These are phyloP conservation scores for Nigrograna mackinnonii DNA, from an alignment of 2,329 filamentous ascomycete genomes.

Conservation along the genomic window DNA sequence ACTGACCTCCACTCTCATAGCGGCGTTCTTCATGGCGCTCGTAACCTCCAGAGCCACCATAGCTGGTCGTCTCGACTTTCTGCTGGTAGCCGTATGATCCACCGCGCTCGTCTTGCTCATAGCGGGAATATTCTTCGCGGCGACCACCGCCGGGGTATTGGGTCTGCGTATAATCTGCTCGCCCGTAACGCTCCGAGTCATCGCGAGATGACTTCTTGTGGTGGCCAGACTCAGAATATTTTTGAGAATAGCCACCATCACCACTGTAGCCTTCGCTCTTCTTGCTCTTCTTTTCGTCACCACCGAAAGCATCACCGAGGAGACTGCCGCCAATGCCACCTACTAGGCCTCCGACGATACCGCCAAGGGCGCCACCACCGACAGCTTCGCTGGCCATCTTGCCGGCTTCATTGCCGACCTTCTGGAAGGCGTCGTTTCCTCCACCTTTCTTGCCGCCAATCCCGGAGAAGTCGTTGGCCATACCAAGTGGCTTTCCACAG, in stretches of 20 bases:
- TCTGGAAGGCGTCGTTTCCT: slow-evolving; percentile 30
- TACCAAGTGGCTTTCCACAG: slow-evolving; percentile 77
- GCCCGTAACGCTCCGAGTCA: slow-evolving; percentile 58
- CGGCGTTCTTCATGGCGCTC: slow-evolving; percentile 62
- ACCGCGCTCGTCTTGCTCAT: slow-evolving; percentile 56
- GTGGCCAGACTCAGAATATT: slow-evolving; percentile 64
- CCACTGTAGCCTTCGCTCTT: slow-evolving; percentile 57
- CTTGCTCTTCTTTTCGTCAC: slow-evolving; percentile 57
- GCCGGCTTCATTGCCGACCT: slow-evolving; percentile 45
- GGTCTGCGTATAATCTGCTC: slow-evolving; percentile 64
- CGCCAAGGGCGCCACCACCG: slow-evolving; percentile 68
- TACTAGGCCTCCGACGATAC: slow-evolving; percentile 71
- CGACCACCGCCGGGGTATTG: slow-evolving; percentile 61
- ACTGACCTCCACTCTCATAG: slow-evolving; percentile 50
- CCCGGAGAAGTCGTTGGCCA: slow-evolving; percentile 63
- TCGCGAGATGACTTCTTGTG: slow-evolving; percentile 40
- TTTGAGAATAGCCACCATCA: slow-evolving; percentile 65
- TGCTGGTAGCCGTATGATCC: slow-evolving; percentile 62
- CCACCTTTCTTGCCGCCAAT: slow-evolving; percentile 47
- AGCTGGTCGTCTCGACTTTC: slow-evolving; percentile 57
- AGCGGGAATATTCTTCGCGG: slow-evolving; percentile 63
- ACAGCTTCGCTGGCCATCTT: slow-evolving; percentile 62
- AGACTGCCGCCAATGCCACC: slow-evolving; percentile 62
- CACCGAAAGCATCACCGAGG: slow-evolving; percentile 63
- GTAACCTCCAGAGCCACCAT: slow-evolving; percentile 56